Conservation (phyloP, 2,329 filamentous ascomycete genomes). For the Claviceps maximensis region DNA sequence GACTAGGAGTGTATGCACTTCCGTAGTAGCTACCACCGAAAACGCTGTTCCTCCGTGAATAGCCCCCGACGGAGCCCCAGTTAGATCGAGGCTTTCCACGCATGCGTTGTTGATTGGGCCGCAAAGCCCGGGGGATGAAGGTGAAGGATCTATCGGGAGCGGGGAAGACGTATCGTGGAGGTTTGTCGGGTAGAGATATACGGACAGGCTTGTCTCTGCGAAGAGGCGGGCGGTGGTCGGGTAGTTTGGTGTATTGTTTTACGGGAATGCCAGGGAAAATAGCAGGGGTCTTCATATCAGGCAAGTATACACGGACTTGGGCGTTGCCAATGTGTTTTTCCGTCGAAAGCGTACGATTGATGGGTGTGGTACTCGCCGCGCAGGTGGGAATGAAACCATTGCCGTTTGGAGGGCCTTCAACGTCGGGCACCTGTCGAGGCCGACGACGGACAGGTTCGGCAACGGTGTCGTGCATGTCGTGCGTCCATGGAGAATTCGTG, state of each 20-base stretch:
- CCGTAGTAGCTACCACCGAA: constrained; percentile 59
- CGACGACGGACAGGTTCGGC: constrained; percentile 30
- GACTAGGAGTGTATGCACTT: constrained; percentile 72
- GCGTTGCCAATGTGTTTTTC: constrained; percentile 76
- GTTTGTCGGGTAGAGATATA: constrained; percentile 70
- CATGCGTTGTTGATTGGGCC: constrained; percentile 78
- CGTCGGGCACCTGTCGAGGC: constrained; percentile 28
- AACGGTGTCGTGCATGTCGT: constrained; percentile 82
- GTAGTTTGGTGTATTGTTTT: constrained; percentile 85
- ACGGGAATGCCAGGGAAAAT: constrained; percentile 64
- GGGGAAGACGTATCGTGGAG: constrained; percentile 82
- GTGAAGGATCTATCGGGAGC: constrained; percentile 87
- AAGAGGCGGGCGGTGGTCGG: constrained; percentile 85
- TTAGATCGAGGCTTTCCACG: constrained; percentile 58
- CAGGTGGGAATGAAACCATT: constrained; percentile 42
- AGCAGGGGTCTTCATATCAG: constrained; percentile 58
- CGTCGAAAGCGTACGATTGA: constrained; percentile 68
- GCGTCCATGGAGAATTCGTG: constrained; percentile 70
- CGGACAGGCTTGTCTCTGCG: constrained; percentile 93
- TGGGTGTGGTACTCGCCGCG: constrained; percentile 47
- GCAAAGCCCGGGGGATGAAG: constrained; percentile 87
- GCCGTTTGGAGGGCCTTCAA: constrained; percentile 40
- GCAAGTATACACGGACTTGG: constrained; percentile 69
- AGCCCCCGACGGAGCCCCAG: constrained; percentile 52
- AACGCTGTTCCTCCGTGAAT: constrained; percentile 70